phyloP scores from a whole-genome alignment of 225 moss, liverwort and hornwort species.

The Thuidium tamariscinum region DNA sequence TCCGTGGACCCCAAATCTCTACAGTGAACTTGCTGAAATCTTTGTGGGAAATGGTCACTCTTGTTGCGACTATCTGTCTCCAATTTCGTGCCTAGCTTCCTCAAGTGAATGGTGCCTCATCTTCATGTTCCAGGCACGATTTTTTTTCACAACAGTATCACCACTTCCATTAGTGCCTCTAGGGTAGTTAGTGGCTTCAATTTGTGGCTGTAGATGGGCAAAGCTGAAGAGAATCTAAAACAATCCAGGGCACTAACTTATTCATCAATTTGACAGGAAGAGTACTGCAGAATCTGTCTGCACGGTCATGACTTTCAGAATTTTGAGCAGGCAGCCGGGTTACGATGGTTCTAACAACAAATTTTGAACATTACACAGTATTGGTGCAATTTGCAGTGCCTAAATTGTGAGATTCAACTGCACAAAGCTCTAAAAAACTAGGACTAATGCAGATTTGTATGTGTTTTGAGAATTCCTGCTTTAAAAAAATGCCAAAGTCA shows the following conservation, averaged over 20 bases:
- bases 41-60: background rate
- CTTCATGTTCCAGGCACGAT: background rate
- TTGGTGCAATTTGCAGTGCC: background rate
- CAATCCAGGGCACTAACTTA: background rate
- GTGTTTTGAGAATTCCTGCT: no score
- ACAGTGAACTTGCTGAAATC: background rate
- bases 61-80: background rate
- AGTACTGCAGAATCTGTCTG: background rate
- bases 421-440: background rate
- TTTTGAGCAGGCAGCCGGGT: background rate
- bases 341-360: background rate
- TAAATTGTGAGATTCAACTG: background rate
- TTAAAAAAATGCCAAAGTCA: background rate
- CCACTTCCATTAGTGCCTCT: background rate
- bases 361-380: no score
- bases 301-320: background rate
- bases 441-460: background rate
- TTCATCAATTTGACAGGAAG: background rate
- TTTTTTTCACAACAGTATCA: no score
- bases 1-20: background rate
- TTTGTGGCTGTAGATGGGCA: background rate
- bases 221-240: background rate
- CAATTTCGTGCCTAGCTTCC: background rate
- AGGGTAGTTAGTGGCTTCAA: background rate
- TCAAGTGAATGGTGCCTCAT: background rate